phyloP scores from a whole-genome alignment of 2,329 filamentous ascomycete genomes.

The Stagonosporopsis vannaccii region DNA sequence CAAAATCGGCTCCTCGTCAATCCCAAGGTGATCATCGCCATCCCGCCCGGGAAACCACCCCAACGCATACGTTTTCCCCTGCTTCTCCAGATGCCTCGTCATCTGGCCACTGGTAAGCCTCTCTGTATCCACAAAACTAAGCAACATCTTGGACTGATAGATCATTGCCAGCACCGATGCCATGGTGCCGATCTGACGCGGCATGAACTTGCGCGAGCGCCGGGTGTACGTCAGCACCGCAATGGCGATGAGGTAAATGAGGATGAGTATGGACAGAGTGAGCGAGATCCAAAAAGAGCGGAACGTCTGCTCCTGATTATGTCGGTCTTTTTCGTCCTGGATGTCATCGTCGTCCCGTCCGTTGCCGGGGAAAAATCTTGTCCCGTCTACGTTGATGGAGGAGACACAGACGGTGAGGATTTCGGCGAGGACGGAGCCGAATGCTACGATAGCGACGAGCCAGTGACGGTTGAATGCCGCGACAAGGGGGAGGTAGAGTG shows the following conservation, averaged over 20 bases:
- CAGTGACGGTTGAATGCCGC: constrained; percentile 70
- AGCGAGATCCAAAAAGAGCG: constrained; percentile 73
- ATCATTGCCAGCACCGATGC: constrained; percentile 78
- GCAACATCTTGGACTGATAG: constrained; percentile 79
- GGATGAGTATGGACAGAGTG: constrained; percentile 66
- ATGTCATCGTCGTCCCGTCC: constrained; percentile 26
- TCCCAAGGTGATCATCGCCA: constrained; percentile 75
- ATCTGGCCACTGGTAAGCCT: constrained; percentile 68
- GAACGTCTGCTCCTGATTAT: constrained; percentile 54
- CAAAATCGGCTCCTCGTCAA: constrained; percentile 77
- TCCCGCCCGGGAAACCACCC: constrained; percentile 81
- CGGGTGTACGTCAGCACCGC: constrained; percentile 67
- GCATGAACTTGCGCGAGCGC: constrained; percentile 74
- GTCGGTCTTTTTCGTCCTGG: constrained; percentile 27
- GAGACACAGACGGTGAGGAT: constrained; percentile 74
- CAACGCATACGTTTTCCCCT: constrained; percentile 74
- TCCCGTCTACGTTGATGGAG: constrained; percentile 70
- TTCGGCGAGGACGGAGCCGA: constrained; percentile 76
- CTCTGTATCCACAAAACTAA: constrained; percentile 74
- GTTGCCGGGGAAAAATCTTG: constrained; percentile 59
- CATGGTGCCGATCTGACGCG: constrained; percentile 80
- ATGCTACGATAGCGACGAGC: constrained; percentile 71
- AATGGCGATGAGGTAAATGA: constrained; percentile 69
- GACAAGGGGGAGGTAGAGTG: constrained; percentile 68
- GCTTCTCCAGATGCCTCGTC: constrained; percentile 64